Evolutionary conservation across 2,329 filamentous ascomycete species (phyloP), one percentile per base, ranked within the genome.

Genomic region (Purpureocillium lavendulum): DNA sequence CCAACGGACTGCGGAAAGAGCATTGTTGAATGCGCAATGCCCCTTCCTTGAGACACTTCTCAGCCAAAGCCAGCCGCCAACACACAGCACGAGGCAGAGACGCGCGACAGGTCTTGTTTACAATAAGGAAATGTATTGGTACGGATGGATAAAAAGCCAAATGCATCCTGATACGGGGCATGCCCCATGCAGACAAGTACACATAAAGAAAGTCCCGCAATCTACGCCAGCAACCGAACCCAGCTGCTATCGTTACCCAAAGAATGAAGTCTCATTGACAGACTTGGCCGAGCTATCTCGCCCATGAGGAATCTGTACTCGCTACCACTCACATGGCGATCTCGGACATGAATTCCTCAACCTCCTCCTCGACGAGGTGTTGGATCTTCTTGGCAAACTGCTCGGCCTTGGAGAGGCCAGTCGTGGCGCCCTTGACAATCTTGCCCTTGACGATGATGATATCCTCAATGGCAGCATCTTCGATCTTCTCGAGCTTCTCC

Each of bases 331-430:
- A 36, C 21, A 26, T 16, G 16, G 21, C 21, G 21, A 26, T 49
- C 56, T 79, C 73, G 51, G 73, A 66, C 40, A 79, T 62, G 54
- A 82, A 75, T 55, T 74, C 67, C 60, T 73, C 64, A 34, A 81
- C 62, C 66, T 81, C 75, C 60, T 76, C 68, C 17, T 81, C 73
- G 38, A 82, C 71, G 29, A 78, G 58, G 46, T 77, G 64, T 53
- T 79, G 72, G 49, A 82, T 73, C 71, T 79, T 79, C 64, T 76
- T 67, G 46, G 75, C 71, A 46, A 82, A 60, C 67, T 78, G 71
- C 64, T 77, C 71, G 16, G 73, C 73, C 69, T 80, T 76, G 53
- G 59, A 63, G 40, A 69, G 64, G 44, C 77, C 56, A 24, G 66
- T 57, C 55, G 76, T 70, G 46, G 70, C 67, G 33, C 67, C 69